Evolutionary conservation across 306 rosid genomes (phyloP).

Genomic region (Cucurbita maxima): DNA sequence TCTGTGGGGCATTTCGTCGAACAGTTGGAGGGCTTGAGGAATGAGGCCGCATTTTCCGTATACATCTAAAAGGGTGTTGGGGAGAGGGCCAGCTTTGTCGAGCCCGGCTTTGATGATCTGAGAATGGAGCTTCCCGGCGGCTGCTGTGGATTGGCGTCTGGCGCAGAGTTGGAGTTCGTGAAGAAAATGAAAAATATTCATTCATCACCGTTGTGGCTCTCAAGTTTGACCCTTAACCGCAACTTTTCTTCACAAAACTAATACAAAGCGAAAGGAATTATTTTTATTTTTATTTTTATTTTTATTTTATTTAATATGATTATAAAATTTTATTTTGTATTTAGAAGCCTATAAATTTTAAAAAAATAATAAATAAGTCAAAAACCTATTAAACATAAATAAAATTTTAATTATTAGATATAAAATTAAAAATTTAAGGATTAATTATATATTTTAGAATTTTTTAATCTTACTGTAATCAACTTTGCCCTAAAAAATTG

Average conservation of each 20-base stretch:
- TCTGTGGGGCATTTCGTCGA: slow-evolving; percentile 44
- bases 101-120: slow-evolving; percentile 47
- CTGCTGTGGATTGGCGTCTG: slow-evolving; percentile 14
- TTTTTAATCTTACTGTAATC: too few relatives aligned
- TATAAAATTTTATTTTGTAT: too few relatives aligned
- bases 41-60: slow-evolving; percentile 52
- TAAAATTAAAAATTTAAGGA: too few relatives aligned
- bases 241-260: background rate
- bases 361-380: too few relatives aligned
- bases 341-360: too few relatives aligned
- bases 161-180: slow-evolving; percentile 43
- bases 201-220: slow-evolving; percentile 15
- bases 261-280: background rate
- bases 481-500: too few relatives aligned
- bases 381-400: too few relatives aligned
- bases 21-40: slow-evolving; percentile 42
- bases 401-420: too few relatives aligned
- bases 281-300: background rate
- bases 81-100: slow-evolving; percentile 22
- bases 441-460: too few relatives aligned
- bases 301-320: too few relatives aligned
- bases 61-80: slow-evolving; percentile 43
- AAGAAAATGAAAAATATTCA: slow-evolving; percentile 30
- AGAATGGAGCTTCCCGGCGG: slow-evolving; percentile 37
- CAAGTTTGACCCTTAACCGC: background rate